Percentiles rank a stretch among this genome's conserved stretches.
These are phyloP conservation scores for Wickerhamiella occidentalis DNA, from an alignment of 805 yeast genomes.

Conservation along the genomic window DNA sequence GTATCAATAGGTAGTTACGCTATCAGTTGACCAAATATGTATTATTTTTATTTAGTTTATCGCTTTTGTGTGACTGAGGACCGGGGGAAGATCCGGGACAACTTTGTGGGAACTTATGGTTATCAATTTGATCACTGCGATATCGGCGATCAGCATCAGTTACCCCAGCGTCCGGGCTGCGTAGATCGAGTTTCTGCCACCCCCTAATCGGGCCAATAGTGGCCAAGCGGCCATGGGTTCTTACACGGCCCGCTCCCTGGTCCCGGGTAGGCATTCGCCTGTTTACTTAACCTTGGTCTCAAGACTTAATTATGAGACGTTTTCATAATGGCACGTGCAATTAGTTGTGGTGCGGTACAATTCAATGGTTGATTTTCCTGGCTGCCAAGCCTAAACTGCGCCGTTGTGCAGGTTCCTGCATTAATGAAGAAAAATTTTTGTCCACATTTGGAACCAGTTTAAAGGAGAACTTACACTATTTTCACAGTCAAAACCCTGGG, in stretches of 20 bases:
- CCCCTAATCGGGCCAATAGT: neutral
- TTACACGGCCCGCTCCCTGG: neutral
- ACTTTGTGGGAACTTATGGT: neutral
- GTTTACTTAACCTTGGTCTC: neutral
- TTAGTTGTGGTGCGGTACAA: neutral
- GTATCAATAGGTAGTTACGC: conserved; percentile 9
- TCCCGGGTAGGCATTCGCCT: neutral
- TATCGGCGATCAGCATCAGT: neutral
- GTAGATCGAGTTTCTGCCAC: neutral
- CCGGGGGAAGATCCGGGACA: neutral
- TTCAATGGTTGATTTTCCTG: neutral
- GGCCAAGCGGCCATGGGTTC: neutral
- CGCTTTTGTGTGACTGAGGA: neutral
- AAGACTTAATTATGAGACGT: neutral
- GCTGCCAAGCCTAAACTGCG: neutral
- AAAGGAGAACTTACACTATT: too few relatives aligned
- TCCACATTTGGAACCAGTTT: too few relatives aligned
- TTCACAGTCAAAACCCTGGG: too few relatives aligned
- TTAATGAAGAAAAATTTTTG: neutral
- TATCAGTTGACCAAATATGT: conserved; percentile 4
- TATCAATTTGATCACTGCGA: too few relatives aligned
- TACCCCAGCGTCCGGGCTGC: neutral
- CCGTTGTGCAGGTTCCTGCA: neutral
- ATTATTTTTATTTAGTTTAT: conserved; percentile 9
- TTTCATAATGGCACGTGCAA: neutral